Evolutionary conservation across 371 early-diverging fungal genomes (phyloP).

Genomic region (Furculomyces boomerangus): DNA sequence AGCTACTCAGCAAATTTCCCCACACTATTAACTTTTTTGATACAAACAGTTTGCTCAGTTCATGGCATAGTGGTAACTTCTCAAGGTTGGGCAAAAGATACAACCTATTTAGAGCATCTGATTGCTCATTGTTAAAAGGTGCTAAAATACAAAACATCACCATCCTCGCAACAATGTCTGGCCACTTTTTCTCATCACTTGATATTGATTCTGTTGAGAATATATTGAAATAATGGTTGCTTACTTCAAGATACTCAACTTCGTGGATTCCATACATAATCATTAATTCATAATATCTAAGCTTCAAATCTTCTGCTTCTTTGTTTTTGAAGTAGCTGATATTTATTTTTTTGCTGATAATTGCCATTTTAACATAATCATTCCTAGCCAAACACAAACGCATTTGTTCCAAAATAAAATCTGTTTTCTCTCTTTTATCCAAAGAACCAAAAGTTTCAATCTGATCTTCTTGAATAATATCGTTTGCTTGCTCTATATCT

Average conservation of each 20-base stretch:
- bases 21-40: slow-evolving; percentile 85
- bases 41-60: slow-evolving; percentile 72
- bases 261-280: slow-evolving; percentile 84
- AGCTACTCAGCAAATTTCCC: slow-evolving; percentile 74
- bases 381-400: slow-evolving; percentile 78
- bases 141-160: slow-evolving; percentile 71
- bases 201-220: slow-evolving; percentile 67
- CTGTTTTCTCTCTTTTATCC: slow-evolving; percentile 94
- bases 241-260: slow-evolving; percentile 66
- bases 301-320: slow-evolving; percentile 81
- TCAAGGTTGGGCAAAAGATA: slow-evolving; percentile 55
- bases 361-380: slow-evolving; percentile 80
- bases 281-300: slow-evolving; percentile 90
- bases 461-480: slow-evolving; percentile 90
- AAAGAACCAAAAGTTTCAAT: slow-evolving; percentile 97
- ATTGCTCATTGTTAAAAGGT: slow-evolving; percentile 92
- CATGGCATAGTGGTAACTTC: slow-evolving; percentile 48
- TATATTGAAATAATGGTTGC: slow-evolving; percentile 79
- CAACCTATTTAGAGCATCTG: slow-evolving; percentile 73
- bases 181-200: slow-evolving; percentile 64
- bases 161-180: slow-evolving; percentile 51
- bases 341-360: slow-evolving; percentile 88
- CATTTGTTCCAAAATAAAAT: slow-evolving; percentile 96
- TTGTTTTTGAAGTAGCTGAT: slow-evolving; percentile 74
- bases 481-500: slow-evolving; percentile 74